Evolutionary conservation across 2,329 filamentous ascomycete genomes (phyloP), one percentile per base, ranked within the genome.

Genomic region (Colletotrichum sp.): DNA sequence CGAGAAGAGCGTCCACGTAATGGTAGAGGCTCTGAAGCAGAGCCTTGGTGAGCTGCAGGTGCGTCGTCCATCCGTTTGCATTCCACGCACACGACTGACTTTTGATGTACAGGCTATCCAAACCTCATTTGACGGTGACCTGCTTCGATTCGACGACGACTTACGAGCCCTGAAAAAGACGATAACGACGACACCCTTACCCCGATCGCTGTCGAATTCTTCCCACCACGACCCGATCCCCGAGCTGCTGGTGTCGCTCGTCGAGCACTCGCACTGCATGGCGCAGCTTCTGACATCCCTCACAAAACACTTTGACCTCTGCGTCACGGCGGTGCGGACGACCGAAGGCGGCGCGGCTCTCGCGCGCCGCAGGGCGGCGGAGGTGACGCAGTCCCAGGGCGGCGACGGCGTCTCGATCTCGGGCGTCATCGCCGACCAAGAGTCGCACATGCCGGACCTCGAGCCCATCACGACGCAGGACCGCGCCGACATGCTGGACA

Each of bases 301-400:
- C 6, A 96, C 95, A 9, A 92, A 91, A 30, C 96, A 99, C 85
- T 98, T 98, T 82, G 96, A 99, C 83, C 92, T 98, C 78, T 98
- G 96, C 83, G 95, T 98, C 16, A 96, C 94, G 1, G 96, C 96
- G 1, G 93, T 98, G 59, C 94, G 96, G 75, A 95, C 96, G 67
- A 98, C 96, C 5, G 96, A 98, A 85, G 94, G 94, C 34, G 94
- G 93, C 7, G 92, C 92, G 15, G 93, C 92, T 7, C 87, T 93
- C 61, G 94, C 93, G 7, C 91, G 93, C 13, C 90, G 91, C 67
- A 93, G 92, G 78, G 93, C 92, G 0, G 93, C 93, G 59, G 93
- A 94, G 78, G 90, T 90, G 34, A 90, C 83, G 81, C 89, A 82
- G 80, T 90, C 81, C 77, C 89, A 84, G 73, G 81, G 63, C 77